A percentile compares a stretch with the other conserved stretches of the same genome.
phyloP scores from a whole-genome alignment of 2,329 filamentous ascomycete species.

The Didymella segeticola region DNA sequence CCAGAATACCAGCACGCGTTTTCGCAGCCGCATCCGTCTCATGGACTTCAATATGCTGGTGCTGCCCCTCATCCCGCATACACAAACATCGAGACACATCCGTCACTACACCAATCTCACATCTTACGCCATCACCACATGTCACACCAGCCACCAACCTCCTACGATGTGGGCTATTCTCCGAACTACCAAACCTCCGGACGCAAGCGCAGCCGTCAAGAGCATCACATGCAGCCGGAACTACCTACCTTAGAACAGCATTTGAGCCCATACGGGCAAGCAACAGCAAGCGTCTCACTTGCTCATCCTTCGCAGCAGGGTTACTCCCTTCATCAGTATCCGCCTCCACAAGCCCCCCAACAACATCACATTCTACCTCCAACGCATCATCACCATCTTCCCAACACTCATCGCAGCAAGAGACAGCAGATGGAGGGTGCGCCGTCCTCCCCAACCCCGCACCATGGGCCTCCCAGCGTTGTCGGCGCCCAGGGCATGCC shows the following conservation, averaged over 20 bases:
- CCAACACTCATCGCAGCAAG: constrained; percentile 71
- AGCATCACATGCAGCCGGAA: constrained; percentile 50
- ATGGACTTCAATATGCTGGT: constrained; percentile 49
- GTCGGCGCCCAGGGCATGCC: constrained; percentile 91
- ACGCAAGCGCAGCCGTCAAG: constrained; percentile 55
- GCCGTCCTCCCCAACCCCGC: constrained; percentile 45
- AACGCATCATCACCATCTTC: constrained; percentile 79
- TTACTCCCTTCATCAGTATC: constrained; percentile 47
- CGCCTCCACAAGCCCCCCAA: constrained; percentile 34
- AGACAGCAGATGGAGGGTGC: constrained; percentile 61
- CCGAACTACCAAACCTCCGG: constrained; percentile 36
- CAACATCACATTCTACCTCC: constrained; percentile 37
- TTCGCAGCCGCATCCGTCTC: constrained; percentile 48
- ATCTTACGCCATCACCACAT: constrained; percentile 46
- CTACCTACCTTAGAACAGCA: constrained; percentile 51
- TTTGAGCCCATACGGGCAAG: constrained; percentile 47
- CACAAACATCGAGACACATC: constrained; percentile 49
- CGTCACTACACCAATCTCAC: constrained; percentile 45
- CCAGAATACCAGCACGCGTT: constrained; percentile 46
- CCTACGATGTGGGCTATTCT: constrained; percentile 48
- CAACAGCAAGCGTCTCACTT: constrained; percentile 47
- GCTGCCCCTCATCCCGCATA: constrained; percentile 45
- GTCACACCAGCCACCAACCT: constrained; percentile 46
- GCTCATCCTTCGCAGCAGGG: constrained; percentile 50
- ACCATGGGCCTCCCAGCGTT: constrained; percentile 76